Percentiles rank a stretch among this genome's conserved stretches.
Conservation (phyloP, 164 flowering plant genomes). For the Nelumbo lutea region DNA sequence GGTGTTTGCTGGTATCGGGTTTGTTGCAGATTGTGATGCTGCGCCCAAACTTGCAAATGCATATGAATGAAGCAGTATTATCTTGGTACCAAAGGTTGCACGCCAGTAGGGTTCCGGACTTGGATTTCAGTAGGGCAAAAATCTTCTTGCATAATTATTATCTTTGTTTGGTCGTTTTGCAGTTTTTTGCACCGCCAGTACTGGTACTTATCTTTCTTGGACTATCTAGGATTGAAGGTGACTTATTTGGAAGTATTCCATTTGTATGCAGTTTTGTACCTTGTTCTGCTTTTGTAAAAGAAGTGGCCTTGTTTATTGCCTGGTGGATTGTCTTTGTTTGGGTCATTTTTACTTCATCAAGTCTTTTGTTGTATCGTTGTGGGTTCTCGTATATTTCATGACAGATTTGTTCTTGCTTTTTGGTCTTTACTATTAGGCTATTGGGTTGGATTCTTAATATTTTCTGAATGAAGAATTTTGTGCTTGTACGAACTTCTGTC, state of each 20-base stretch:
- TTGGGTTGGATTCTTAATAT: slow-evolving; percentile 4
- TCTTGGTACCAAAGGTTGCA: slow-evolving; percentile 97
- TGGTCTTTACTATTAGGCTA: slow-evolving; percentile 4
- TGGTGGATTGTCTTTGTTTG: slow-evolving; percentile 88
- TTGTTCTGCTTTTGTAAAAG: slow-evolving; percentile 46
- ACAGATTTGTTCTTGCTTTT: slow-evolving; percentile 12
- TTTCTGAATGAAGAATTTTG: slow-evolving; percentile 8
- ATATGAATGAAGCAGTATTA: slow-evolving; percentile 80
- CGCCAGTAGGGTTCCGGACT: slow-evolving; percentile 84
- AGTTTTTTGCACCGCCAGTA: slow-evolving; percentile 62
- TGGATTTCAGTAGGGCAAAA: slow-evolving; percentile 92
- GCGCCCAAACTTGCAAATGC: slow-evolving; percentile 79
- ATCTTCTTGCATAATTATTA: slow-evolving; percentile 91
- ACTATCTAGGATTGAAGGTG: slow-evolving; percentile 52
- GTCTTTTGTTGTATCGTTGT: slow-evolving; percentile 53
- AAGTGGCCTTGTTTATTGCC: slow-evolving; percentile 66
- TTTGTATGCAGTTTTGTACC: slow-evolving; percentile 35
- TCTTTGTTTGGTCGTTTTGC: slow-evolving; percentile 63
- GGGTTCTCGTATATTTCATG: slow-evolving; percentile 68
- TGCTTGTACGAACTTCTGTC: slow-evolving; percentile 9
- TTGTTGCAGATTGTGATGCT: slow-evolving; percentile 52
- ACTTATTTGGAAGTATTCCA: slow-evolving; percentile 27
- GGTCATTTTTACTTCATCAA: slow-evolving; percentile 50
- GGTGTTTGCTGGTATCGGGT: slow-evolving; percentile 59
- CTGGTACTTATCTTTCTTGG: slow-evolving; percentile 69